Evolutionary conservation across 2,329 filamentous ascomycete species (phyloP).

Genomic region (Simplicillium aogashimaense): DNA sequence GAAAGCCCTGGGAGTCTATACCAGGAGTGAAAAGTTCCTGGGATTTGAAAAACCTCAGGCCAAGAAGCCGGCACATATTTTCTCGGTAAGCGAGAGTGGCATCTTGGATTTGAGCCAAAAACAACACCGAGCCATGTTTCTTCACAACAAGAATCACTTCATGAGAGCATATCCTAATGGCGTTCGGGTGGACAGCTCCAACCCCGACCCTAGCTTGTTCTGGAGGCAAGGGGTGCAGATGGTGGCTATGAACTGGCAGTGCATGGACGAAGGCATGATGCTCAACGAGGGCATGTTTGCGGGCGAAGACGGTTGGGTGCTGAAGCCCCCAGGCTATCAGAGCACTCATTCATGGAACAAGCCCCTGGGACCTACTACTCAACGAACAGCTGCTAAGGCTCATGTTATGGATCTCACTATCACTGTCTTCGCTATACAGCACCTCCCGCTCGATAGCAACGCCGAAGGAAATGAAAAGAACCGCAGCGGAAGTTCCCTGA

Average conservation of each 20-base stretch:
- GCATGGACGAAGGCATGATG: slow-evolving; percentile 87
- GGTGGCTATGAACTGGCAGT: slow-evolving; percentile 97
- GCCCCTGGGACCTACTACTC: slow-evolving; percentile 19
- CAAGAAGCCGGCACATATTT: slow-evolving; percentile 59
- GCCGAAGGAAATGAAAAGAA: slow-evolving; percentile 17
- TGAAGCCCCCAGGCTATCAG: slow-evolving; percentile 72
- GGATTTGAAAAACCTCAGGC: slow-evolving; percentile 56
- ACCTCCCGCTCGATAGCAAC: slow-evolving; percentile 35
- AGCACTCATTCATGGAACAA: slow-evolving; percentile 20
- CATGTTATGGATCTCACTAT: slow-evolving; percentile 58
- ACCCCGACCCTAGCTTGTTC: slow-evolving; percentile 83
- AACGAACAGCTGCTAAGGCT: slow-evolving; percentile 34
- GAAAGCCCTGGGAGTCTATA: slow-evolving; percentile 73
- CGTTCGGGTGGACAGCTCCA: slow-evolving; percentile 74
- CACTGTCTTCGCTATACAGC: slow-evolving; percentile 66
- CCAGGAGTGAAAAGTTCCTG: slow-evolving; percentile 72
- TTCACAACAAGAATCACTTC: slow-evolving; percentile 78
- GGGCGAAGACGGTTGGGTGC: slow-evolving; percentile 70
- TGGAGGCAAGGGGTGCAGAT: slow-evolving; percentile 96
- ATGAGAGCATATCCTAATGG: slow-evolving; percentile 88
- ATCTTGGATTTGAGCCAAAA: slow-evolving; percentile 52
- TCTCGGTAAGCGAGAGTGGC: slow-evolving; percentile 76
- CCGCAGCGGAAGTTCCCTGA: slow-evolving; percentile 31
- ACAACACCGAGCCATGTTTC: slow-evolving; percentile 65
- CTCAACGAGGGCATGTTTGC: slow-evolving; percentile 98